Base-by-base conservation (phyloP, 208 protist genomes). In the Borovskyia barvae region DNA sequence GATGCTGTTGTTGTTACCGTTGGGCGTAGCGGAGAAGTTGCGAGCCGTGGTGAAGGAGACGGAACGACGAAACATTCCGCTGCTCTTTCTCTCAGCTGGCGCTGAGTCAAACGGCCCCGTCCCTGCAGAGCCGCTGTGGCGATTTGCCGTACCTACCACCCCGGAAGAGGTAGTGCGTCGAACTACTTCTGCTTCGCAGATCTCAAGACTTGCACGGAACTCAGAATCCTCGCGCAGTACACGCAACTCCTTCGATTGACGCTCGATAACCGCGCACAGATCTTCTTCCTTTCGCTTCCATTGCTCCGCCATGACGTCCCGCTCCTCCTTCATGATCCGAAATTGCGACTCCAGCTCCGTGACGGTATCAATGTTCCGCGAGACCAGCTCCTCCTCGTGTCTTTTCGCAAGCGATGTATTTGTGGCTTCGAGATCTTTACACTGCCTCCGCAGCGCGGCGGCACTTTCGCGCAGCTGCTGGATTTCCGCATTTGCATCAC, bases 201-300 rank as follows among this genome's bases (percentile, higher is more conserved):
- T 45, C 24, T 85, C 77, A 28, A 90, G 46, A 32, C 55, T 85
- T 3, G 46, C 48, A 47, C 69, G 59, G 50, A 87, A 85, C 35
- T 87, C 79, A 0, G 82, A 57, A 35, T 85, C 52, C 17, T 87
- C 73, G 12, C 65, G 66, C 1, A 87, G 63, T 22, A 76, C 68
- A 11, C 47, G 37, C 3, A 86, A 57, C 15, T 76, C 64, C 25
- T 39, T 42, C 2, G 45, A 26, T 28, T 67, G 54, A 29, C 57
- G 53, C 11, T 60, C 71, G 2, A 77, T 46, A 0, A 25, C 11
- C 6, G 24, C n/a, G 8, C 62, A 33, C 48, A 72, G 63, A 25
- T 32, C 17, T 11, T 71, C 69, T 37, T 84, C 72, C 24, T 55
- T 75, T 9, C 74, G 20, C 11, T 33, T 36, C 4, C 53, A 26